These are phyloP conservation scores for Mortierella sp. DNA, from an alignment of 371 early-diverging fungal genomes.

Conservation along the genomic window DNA sequence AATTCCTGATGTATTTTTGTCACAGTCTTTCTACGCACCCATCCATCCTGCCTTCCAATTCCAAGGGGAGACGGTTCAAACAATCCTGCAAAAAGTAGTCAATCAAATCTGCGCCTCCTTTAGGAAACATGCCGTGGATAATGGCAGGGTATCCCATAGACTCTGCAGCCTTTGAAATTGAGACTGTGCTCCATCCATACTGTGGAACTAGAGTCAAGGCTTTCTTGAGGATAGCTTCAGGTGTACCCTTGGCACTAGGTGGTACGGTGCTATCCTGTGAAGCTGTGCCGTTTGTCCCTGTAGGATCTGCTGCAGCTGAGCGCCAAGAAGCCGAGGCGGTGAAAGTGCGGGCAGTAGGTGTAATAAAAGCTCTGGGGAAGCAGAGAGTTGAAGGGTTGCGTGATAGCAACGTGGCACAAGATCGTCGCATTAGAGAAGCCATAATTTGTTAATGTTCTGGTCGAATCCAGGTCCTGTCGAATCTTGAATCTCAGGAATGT, in stretches of 20 bases:
- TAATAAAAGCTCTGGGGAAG: neutral
- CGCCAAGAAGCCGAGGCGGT: constrained; percentile 31
- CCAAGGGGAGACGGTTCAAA: constrained; percentile 67
- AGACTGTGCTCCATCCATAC: constrained; percentile 82
- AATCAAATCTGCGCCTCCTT: constrained; percentile 80
- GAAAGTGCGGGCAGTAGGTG: constrained; percentile 23
- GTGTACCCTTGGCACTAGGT: constrained; percentile 56
- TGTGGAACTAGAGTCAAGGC: constrained; percentile 76
- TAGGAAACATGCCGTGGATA: constrained; percentile 78
- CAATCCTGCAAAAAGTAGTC: constrained; percentile 80
- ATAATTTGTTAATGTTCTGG: neutral
- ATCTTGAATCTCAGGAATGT: too few relatives aligned
- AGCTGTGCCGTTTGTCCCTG: constrained; percentile 6
- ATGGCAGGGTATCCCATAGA: constrained; percentile 79
- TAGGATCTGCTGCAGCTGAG: constrained; percentile 7
- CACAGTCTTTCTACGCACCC: constrained; percentile 58
- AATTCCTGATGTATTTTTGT: neutral
- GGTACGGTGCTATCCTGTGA: constrained; percentile 28
- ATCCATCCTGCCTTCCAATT: constrained; percentile 66
- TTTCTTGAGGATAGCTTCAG: constrained; percentile 68
- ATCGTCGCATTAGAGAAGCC: constrained; percentile 16
- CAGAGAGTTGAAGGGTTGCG: neutral
- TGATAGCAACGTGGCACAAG: constrained; percentile 19
- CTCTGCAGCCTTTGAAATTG: constrained; percentile 76
- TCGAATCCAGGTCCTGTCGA: neutral